These are phyloP conservation scores for Paramecium sonneborni DNA, from an alignment of 73 alveolate species.

Conservation along the genomic window DNA sequence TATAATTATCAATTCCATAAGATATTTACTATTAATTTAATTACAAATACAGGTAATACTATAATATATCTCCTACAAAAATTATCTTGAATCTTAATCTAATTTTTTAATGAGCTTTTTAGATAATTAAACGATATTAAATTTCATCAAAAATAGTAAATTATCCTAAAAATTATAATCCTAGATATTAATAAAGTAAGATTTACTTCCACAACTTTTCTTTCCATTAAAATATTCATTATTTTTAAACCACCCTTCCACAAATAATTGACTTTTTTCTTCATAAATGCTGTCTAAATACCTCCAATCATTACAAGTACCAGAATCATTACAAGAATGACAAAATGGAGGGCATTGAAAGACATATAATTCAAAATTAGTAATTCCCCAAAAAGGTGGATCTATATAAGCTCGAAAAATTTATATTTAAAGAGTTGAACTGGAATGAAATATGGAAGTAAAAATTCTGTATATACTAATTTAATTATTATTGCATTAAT, in stretches of 20 bases:
- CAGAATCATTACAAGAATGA: background rate
- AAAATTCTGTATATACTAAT: too few species aligned
- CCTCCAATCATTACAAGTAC: background rate
- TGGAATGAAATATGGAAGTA: background rate
- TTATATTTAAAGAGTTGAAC: background rate
- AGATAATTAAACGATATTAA: too few species aligned
- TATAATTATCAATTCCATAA: too few species aligned
- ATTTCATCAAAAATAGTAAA: background rate
- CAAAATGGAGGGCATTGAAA: background rate
- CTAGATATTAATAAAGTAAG: background rate
- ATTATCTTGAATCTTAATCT: background rate
- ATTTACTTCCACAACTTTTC: background rate
- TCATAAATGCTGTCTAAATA: background rate
- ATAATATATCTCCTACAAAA: background rate
- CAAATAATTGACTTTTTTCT: too few species aligned
- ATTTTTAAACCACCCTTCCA: background rate
- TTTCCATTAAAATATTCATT: background rate
- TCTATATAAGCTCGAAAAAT: background rate
- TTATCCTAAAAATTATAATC: background rate
- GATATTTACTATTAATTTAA: background rate
- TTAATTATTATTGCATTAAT: background rate
- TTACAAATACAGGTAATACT: too few species aligned
- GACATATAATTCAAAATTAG: too few species aligned
- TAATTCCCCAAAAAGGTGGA: background rate
- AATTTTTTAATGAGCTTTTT: background rate